phyloP scores from a whole-genome alignment of 208 protist species.

The Acanthamoeba quina region DNA sequence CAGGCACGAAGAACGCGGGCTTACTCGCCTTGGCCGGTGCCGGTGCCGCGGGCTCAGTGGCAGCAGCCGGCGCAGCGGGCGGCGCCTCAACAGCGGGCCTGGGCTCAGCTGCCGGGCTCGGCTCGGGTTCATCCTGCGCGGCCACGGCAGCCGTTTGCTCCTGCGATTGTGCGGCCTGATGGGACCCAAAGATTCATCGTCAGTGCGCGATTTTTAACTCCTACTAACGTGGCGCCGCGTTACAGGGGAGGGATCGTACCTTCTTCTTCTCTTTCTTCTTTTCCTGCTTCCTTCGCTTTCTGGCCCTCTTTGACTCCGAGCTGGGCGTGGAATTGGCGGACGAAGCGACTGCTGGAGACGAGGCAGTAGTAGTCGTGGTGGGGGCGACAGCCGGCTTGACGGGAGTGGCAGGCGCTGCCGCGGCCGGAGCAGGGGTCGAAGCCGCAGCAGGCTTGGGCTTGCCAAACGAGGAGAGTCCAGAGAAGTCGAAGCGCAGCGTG shows the following conservation, averaged over 20 bases:
- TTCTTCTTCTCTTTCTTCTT: constrained; percentile 65
- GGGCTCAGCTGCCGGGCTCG: background rate
- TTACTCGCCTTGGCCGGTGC: background rate
- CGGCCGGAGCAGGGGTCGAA: background rate
- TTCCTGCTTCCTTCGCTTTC: constrained; percentile 33
- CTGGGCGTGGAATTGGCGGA: background rate
- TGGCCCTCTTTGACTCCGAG: constrained; percentile 30
- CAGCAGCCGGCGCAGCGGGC: background rate
- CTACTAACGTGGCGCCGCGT: too few relatives aligned
- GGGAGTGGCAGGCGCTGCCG: background rate
- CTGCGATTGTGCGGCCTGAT: background rate
- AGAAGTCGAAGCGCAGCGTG: constrained; percentile 46
- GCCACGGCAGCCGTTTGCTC: background rate
- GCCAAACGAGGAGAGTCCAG: constrained; percentile 16
- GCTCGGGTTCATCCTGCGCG: background rate
- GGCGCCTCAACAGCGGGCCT: too few relatives aligned
- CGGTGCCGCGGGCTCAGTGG: background rate
- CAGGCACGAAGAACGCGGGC: constrained; percentile 82
- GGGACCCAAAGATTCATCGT: too few relatives aligned
- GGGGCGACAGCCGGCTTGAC: background rate
- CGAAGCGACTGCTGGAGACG: background rate
- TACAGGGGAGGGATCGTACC: background rate
- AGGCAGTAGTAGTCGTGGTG: background rate
- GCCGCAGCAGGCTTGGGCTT: constrained; percentile 33
- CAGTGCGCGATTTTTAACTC: background rate